Conservation (phyloP, 2,329 filamentous ascomycete genomes). For the Sporothrix phasma region DNA sequence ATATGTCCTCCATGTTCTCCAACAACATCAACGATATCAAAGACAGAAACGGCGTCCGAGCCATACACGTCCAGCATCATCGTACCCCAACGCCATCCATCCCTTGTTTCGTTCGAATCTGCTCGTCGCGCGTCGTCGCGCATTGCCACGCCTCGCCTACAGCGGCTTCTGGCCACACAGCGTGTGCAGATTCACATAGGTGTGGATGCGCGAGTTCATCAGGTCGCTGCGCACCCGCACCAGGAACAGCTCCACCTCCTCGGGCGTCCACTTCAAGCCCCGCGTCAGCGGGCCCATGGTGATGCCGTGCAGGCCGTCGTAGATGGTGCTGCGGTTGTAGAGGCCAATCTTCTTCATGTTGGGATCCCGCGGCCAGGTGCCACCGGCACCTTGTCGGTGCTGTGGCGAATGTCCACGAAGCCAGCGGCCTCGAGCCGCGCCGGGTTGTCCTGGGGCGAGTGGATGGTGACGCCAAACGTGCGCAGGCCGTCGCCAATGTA, state of each 20-base stretch:
- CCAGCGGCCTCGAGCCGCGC: conserved; percentile 38
- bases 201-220: conserved; percentile 16
- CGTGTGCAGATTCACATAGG: conserved; percentile 14
- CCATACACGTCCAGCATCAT: no score
- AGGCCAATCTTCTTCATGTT: conserved; percentile 33
- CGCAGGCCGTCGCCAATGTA: no score
- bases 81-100: no score
- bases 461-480: no score
- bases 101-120: no score
- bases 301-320: conserved; percentile 18
- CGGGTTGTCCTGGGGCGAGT: conserved; percentile 13
- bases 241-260: conserved; percentile 17
- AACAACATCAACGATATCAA: no score
- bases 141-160: background rate
- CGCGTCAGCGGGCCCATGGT: conserved; percentile 17
- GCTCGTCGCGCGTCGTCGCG: no score
- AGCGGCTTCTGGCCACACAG: conserved; percentile 16
- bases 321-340: conserved; percentile 17
- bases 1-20: no score
- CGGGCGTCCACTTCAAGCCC: conserved; percentile 22
- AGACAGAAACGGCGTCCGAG: no score
- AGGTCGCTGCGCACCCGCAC: conserved; percentile 17
- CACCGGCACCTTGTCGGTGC: conserved; percentile 37
- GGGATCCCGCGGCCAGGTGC: conserved; percentile 37
- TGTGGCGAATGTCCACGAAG: conserved; percentile 39